A percentile compares a stretch with the other conserved stretches of the same genome.
phyloP scores from a whole-genome alignment of 139 green algal genomes.

The Closterium sp. region DNA sequence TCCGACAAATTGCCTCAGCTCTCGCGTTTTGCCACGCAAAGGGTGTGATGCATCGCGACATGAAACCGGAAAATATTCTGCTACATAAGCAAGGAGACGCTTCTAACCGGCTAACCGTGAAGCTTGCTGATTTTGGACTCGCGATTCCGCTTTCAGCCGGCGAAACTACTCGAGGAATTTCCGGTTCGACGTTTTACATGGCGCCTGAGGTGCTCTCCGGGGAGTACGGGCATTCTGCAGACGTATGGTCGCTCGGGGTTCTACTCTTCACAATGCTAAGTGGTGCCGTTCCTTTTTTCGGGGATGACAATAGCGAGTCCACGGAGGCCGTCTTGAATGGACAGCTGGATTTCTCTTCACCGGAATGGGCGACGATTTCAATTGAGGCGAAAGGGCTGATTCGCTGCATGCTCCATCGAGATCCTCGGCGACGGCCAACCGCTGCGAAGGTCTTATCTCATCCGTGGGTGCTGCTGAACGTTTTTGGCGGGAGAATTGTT shows the following conservation, averaged over 20 bases:
- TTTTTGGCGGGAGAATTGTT: neutral
- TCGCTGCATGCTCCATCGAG: conserved; percentile 38
- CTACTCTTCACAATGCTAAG: conserved; percentile 67
- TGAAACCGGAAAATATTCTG: conserved; percentile 84
- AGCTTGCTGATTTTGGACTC: conserved; percentile 77
- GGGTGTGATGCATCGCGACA: conserved; percentile 82
- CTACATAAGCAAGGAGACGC: conserved; percentile 51
- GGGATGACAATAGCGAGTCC: neutral
- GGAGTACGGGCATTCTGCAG: conserved; percentile 66
- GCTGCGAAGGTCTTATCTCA: conserved; percentile 60
- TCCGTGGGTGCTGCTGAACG: conserved; percentile 59
- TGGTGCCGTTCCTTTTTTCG: conserved; percentile 17
- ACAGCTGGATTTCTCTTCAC: conserved; percentile 29
- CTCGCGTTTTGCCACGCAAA: conserved; percentile 68
- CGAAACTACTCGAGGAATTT: conserved; percentile 60
- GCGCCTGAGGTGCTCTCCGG: conserved; percentile 77
- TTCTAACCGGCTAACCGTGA: conserved; percentile 50
- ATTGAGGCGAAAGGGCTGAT: conserved; percentile 49
- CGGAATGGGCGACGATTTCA: conserved; percentile 45
- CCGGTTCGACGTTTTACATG: conserved; percentile 79
- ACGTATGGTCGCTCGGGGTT: conserved; percentile 79
- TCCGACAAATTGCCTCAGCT: conserved; percentile 32
- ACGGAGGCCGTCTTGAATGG: conserved; percentile 35
- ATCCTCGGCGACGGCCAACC: conserved; percentile 39
- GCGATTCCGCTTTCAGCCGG: conserved; percentile 53